phyloP scores from a whole-genome alignment of 148 eudicot genomes.

The Rheum nobile region DNA sequence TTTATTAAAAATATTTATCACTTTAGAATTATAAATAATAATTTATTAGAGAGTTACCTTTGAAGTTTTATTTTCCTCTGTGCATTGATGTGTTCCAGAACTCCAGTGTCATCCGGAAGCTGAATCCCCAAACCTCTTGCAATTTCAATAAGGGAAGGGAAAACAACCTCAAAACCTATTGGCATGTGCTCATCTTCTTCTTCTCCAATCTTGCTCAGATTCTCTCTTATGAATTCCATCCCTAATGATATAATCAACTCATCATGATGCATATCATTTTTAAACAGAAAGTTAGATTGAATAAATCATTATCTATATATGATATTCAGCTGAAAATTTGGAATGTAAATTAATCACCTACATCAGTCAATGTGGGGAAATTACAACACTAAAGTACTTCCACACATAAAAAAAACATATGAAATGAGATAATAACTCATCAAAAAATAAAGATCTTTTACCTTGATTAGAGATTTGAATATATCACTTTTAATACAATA shows the following conservation, averaged over 20 bases:
- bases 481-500: too few relatives aligned
- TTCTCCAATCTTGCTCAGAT: constrained; percentile 47
- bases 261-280: not conserved
- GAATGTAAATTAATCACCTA: too few relatives aligned
- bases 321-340: too few relatives aligned
- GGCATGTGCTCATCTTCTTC: constrained; percentile 84
- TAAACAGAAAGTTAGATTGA: not conserved
- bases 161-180: constrained; percentile 83
- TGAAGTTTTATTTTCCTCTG: constrained; percentile 60
- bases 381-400: too few relatives aligned
- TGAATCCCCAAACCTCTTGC: constrained; percentile 46
- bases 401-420: too few relatives aligned
- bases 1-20: too few relatives aligned
- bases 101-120: constrained; percentile 24
- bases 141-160: constrained; percentile 66
- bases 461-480: too few relatives aligned
- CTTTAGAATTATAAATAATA: too few relatives aligned
- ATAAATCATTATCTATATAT: not conserved
- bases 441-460: too few relatives aligned
- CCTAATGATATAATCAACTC: constrained; percentile 20
- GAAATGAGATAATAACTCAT: too few relatives aligned
- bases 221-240: constrained; percentile 43
- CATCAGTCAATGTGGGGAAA: too few relatives aligned
- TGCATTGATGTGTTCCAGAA: constrained; percentile 27
- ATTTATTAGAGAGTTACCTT: too few relatives aligned